Conservation (phyloP, 192 early-diverging fungal genomes). For the Mortierella claussenii region DNA sequence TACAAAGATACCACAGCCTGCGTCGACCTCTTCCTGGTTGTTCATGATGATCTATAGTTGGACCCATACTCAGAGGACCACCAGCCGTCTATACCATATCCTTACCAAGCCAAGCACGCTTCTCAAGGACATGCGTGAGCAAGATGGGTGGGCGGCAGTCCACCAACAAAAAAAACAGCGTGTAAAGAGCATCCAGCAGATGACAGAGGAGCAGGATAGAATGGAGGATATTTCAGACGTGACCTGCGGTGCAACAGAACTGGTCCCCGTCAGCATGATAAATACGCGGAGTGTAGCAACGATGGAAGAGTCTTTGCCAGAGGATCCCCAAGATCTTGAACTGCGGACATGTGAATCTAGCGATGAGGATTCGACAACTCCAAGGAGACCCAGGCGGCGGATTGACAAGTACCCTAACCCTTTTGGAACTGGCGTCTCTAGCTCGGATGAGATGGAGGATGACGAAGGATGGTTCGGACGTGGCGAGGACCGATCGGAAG, state of each 20-base stretch:
- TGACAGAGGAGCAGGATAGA: conserved; percentile 46
- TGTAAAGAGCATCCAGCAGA: conserved; percentile 41
- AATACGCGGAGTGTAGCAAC: conserved; percentile 19
- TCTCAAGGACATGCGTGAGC: conserved; percentile 21
- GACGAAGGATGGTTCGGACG: conserved; percentile 44
- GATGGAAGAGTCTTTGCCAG: conserved; percentile 9
- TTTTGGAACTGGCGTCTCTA: conserved; percentile 13
- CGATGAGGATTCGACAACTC: conserved; percentile 6
- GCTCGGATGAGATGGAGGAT: conserved; percentile 23
- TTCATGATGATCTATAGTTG: conserved; percentile 49
- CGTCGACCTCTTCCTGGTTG: conserved; percentile 32
- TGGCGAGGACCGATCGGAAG: conserved; percentile 23
- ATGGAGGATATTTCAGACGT: conserved; percentile 45
- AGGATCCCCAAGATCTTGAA: conserved; percentile 5
- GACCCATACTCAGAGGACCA: conserved; percentile 33
- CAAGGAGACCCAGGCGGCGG: conserved; percentile 26
- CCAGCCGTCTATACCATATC: conserved; percentile 33
- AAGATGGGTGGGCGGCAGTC: conserved; percentile 3
- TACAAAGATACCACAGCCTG: conserved; percentile 9
- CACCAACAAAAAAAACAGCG: conserved; percentile 18
- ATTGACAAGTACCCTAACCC: conserved; percentile 42
- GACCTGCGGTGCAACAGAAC: conserved; percentile 34
- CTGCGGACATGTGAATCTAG: not conserved
- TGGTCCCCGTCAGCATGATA: conserved; percentile 48
- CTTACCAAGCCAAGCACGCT: conserved; percentile 17